phyloP scores from a whole-genome alignment of 2,329 filamentous ascomycete genomes.

The Septoria petroselini region DNA sequence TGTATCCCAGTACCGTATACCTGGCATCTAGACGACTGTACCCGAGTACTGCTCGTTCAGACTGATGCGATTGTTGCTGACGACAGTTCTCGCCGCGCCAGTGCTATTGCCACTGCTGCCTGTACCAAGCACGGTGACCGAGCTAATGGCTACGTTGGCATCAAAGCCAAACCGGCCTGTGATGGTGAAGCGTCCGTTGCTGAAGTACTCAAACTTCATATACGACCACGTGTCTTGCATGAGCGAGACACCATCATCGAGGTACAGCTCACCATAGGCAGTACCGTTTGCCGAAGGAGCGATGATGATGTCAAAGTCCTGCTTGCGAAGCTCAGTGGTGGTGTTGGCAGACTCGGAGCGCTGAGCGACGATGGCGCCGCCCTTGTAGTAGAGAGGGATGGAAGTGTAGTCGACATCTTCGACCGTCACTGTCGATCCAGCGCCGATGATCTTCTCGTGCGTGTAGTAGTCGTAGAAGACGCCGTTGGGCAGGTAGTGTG shows the following conservation, averaged over 20 bases:
- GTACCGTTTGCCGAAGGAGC: conserved; percentile 61
- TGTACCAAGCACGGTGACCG: conserved; percentile 53
- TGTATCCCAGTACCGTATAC: neutral
- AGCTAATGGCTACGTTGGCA: conserved; percentile 45
- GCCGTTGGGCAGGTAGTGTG: conserved; percentile 57
- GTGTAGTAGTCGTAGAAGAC: conserved; percentile 62
- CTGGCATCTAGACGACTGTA: conserved; percentile 3
- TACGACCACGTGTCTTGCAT: conserved; percentile 55
- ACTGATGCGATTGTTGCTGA: conserved; percentile 6
- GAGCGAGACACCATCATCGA: conserved; percentile 73
- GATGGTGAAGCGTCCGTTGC: conserved; percentile 19
- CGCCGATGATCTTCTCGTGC: conserved; percentile 46
- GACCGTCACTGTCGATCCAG: conserved; percentile 46
- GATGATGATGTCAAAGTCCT: conserved; percentile 69
- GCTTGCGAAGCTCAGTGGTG: conserved; percentile 60
- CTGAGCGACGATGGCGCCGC: conserved; percentile 63
- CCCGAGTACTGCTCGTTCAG: conserved; percentile 5
- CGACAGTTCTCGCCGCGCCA: conserved; percentile 1
- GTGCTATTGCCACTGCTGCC: conserved; percentile 3
- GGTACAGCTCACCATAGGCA: conserved; percentile 66
- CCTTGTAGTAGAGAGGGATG: conserved; percentile 67
- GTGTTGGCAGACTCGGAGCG: conserved; percentile 57
- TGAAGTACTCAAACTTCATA: conserved; percentile 57
- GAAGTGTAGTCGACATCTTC: conserved; percentile 48
- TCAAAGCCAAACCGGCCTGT: conserved; percentile 41